Evolutionary conservation across 163 green algal species (phyloP), one percentile per base, ranked within the genome.

Genomic region (Scenedesmus sp.): DNA sequence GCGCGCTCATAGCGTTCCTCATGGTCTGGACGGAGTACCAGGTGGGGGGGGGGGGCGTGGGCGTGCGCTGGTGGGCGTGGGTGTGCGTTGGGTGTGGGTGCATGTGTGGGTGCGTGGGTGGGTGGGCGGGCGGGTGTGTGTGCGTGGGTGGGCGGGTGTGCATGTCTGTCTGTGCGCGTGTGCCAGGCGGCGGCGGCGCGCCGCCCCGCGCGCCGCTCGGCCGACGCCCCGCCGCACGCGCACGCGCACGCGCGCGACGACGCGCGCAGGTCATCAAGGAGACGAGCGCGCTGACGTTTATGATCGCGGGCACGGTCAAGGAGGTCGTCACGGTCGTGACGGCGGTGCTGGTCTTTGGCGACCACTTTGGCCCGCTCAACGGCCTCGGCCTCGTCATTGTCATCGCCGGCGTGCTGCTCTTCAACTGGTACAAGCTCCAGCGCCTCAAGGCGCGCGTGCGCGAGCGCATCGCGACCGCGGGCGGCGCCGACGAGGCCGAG

Each of bases 231-330:
- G n/a, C n/a, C n/a, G n/a, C n/a, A n/a, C n/a, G n/a, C n/a, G n/a
- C n/a, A n/a, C n/a, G n/a, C n/a, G n/a, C n/a, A n/a, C n/a, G n/a
- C n/a, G n/a, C n/a, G n/a, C n/a, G n/a, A n/a, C n/a, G n/a, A n/a
- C n/a, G n/a, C n/a, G n/a, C n/a, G n/a, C 62, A 81, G 74, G 75
- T 83, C 11, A 96, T 96, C 57, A 78, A 84, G 24, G 87, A 95
- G 82, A 98, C 94, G 2, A 93, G 85, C 3, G 93, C 94, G 18
- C 87, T 98, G 6, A 97, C 93, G 2, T 97, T 98, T 86, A 97
- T 97, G 91, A 91, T 98, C 10, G 93, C 93, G 0, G 93, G 94
- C 20, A 97, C 92, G 0, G 92, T 94, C 70, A 98, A 98, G 81
- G 94, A 98, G 81, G 87, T 98, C 44, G 83, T 96, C 0, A 96